Evolutionary conservation across 78 protist species (phyloP), one percentile per base, ranked within the genome.

Genomic region (slime mould (Dictyostelium discoideum)): DNA sequence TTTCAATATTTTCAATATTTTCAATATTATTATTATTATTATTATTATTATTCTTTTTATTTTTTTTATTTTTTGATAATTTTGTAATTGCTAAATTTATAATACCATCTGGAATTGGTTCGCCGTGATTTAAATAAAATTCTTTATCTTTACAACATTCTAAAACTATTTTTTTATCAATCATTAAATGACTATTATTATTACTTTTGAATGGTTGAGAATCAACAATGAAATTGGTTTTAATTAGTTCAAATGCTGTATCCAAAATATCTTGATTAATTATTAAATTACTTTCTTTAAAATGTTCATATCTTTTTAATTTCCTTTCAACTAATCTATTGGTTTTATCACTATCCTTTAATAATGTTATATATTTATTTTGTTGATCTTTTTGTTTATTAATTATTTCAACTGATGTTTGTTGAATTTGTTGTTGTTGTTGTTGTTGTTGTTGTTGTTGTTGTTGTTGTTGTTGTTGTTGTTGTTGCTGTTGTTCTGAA

Each of bases 41-140:
- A 54, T 60, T 67, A 67, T 24, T 67, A 24, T 24, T 67, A 63
- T 67, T 67, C 1, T 67, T 67, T 20, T 24, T 24, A n/a, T 67
- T 67, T 8, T 63, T 63, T 16, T 24, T 24, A 11, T 29, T 26
- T 26, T 69, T 54, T 16, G 65, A 54, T 54, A 54, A 54, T 54
- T 65, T 65, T 72, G 40, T 29, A 72, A 72, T 72, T 29, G 79
- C 79, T 72, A 72, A 72, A 72, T 29, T 72, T 29, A 29, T 13
- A 24, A 72, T 72, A 77, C 40, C 29, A 14, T 77, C 32, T 42
- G 84, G 84, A 20, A 77, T 40, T 16, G 84, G 84, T 77, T 77
- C 84, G 42, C 84, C 84, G 42, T 77, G 84, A 20, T 32, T 77
- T 9, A 77, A 5, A 40, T 77, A 77, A 77, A 72, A 72, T 5